Percentiles rank a stretch among this genome's conserved stretches.
These are phyloP conservation scores for Alternaria brassicae DNA, from an alignment of 2,329 filamentous ascomycete species.

Conservation along the genomic window DNA sequence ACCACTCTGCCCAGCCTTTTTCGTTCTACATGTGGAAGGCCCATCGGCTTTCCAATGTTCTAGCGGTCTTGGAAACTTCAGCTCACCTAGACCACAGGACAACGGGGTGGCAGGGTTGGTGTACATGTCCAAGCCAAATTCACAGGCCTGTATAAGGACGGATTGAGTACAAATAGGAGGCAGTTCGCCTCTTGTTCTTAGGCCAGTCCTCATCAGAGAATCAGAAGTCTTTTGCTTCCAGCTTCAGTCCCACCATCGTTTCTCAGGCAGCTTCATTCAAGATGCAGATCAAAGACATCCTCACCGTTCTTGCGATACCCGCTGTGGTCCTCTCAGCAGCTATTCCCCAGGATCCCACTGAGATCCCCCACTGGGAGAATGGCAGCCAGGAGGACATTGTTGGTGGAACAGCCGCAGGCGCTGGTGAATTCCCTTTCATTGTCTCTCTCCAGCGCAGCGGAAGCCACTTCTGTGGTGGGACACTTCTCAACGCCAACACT, in stretches of 20 bases:
- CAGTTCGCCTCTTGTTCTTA: neutral
- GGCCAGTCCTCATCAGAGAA: neutral
- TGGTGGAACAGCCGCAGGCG: slow-evolving; percentile 30
- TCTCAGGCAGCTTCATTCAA: neutral
- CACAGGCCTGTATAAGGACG: neutral
- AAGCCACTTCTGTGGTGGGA: slow-evolving; percentile 38
- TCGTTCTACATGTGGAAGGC: neutral
- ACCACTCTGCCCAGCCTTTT: neutral
- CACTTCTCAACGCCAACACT: slow-evolving; percentile 39
- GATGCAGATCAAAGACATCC: slow-evolving; percentile 3
- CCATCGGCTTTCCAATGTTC: neutral
- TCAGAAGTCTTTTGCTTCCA: neutral
- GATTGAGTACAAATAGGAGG: neutral
- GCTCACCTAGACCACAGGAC: neutral
- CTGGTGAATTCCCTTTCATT: slow-evolving; percentile 42
- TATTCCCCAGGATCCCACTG: slow-evolving; percentile 31
- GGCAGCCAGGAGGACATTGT: slow-evolving; percentile 26
- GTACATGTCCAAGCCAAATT: neutral
- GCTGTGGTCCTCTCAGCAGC: slow-evolving; percentile 31
- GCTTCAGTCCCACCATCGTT: neutral
- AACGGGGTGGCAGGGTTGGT: neutral
- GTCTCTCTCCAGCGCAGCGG: slow-evolving; percentile 31
- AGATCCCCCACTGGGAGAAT: slow-evolving; percentile 6
- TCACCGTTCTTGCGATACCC: slow-evolving; percentile 15
- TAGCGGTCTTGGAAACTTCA: neutral